phyloP scores from a whole-genome alignment of 805 yeast genomes.

The Lachancea kluyveri region DNA sequence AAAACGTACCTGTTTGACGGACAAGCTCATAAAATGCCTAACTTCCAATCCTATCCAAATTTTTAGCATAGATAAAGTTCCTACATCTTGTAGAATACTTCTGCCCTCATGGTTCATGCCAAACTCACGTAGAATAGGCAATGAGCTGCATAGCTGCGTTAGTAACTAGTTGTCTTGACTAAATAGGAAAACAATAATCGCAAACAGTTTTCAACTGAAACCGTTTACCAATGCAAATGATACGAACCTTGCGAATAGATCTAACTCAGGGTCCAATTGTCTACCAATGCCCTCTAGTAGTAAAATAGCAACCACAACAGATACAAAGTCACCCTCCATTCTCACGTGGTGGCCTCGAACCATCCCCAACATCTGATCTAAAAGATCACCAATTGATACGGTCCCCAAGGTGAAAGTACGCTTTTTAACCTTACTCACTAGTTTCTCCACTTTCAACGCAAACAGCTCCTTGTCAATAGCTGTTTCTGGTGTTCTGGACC shows the following conservation, averaged over 20 bases:
- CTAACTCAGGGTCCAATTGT: slow-evolving; percentile 87
- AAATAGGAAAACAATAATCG: too few species aligned
- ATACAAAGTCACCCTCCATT: slow-evolving; percentile 95
- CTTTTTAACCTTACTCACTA: slow-evolving; percentile 74
- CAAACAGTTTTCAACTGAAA: slow-evolving; percentile 11
- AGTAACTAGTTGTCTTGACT: too few species aligned
- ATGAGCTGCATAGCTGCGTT: slow-evolving; percentile 41
- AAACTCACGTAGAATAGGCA: slow-evolving; percentile 78
- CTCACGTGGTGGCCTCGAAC: slow-evolving; percentile 91
- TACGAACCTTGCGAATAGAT: slow-evolving; percentile 93
- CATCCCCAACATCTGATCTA: slow-evolving; percentile 84
- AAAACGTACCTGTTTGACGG: slow-evolving; percentile 64
- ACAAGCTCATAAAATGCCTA: slow-evolving; percentile 76
- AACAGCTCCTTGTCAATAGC: slow-evolving; percentile 80
- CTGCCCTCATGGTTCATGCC: slow-evolving; percentile 64
- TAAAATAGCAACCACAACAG: slow-evolving; percentile 89
- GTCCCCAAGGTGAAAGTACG: slow-evolving; percentile 91
- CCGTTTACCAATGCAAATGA: slow-evolving; percentile 35
- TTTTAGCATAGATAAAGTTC: slow-evolving; percentile 73
- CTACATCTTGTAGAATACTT: slow-evolving; percentile 47
- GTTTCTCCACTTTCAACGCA: slow-evolving; percentile 77
- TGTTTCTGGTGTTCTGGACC: slow-evolving; percentile 92
- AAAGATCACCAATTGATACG: slow-evolving; percentile 83
- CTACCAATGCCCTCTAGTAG: slow-evolving; percentile 93
- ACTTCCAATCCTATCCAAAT: slow-evolving; percentile 90